Percentiles rank a stretch among this genome's conserved stretches.
These are phyloP conservation scores for Keithomyces neogunnii DNA, from an alignment of 2,329 filamentous ascomycete genomes.

Conservation along the genomic window DNA sequence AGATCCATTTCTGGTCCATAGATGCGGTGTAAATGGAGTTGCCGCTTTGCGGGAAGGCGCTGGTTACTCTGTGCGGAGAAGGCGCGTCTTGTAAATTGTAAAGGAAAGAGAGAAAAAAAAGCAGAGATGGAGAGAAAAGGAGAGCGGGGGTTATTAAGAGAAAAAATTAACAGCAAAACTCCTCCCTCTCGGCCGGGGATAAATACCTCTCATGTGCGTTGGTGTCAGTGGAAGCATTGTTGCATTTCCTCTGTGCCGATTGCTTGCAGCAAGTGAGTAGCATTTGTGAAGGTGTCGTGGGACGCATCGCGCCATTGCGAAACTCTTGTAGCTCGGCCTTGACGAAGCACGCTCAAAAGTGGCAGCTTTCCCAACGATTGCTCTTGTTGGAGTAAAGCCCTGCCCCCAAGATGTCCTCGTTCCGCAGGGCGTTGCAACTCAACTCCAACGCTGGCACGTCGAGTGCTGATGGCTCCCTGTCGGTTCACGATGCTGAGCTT, in stretches of 20 bases:
- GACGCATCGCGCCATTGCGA: too few relatives aligned
- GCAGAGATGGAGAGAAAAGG: too few relatives aligned
- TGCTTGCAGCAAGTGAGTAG: too few relatives aligned
- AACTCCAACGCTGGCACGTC: conserved; percentile 9
- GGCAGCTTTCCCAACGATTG: background rate
- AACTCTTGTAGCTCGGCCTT: too few relatives aligned
- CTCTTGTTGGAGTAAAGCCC: background rate
- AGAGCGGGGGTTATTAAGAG: too few relatives aligned
- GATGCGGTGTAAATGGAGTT: too few relatives aligned
- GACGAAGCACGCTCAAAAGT: too few relatives aligned
- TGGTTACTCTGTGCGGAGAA: background rate
- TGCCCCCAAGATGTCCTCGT: conserved; percentile 2
- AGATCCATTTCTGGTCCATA: too few relatives aligned
- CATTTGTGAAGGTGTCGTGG: too few relatives aligned
- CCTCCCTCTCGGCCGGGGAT: background rate
- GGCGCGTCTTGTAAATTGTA: background rate
- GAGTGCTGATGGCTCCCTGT: conserved; percentile 1
- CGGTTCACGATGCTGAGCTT: background rate
- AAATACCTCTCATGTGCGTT: background rate
- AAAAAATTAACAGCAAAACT: background rate
- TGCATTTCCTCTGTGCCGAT: background rate
- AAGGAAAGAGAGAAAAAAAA: background rate
- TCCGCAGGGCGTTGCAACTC: conserved; percentile 9
- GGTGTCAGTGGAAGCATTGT: background rate
- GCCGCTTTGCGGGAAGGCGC: background rate